phyloP scores from a whole-genome alignment of 805 yeast genomes.

The Starmerella apicola region DNA sequence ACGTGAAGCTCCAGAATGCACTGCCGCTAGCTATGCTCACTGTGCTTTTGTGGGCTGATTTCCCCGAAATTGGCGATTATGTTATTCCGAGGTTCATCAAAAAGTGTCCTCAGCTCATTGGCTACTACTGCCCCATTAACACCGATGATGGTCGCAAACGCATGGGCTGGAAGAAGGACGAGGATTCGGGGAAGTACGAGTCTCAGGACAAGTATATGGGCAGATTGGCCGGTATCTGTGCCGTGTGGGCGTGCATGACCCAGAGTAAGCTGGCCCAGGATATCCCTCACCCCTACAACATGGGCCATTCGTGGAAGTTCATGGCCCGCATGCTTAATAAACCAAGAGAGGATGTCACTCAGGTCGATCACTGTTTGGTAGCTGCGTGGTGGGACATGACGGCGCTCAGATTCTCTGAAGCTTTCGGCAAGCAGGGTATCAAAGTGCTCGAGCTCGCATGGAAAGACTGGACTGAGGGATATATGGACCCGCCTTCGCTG shows the following conservation, averaged over 20 bases:
- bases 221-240: slow-evolving; percentile 72
- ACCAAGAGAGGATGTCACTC: slow-evolving; percentile 37
- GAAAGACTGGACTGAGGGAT: slow-evolving; percentile 41
- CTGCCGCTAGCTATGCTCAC: slow-evolving; percentile 66
- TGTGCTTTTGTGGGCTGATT: slow-evolving; percentile 38
- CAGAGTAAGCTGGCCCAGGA: slow-evolving; percentile 30
- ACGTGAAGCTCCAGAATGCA: slow-evolving; percentile 65
- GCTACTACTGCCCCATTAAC: slow-evolving; percentile 60
- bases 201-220: slow-evolving; percentile 65
- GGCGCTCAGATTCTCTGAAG: slow-evolving; percentile 40
- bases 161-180: slow-evolving; percentile 77
- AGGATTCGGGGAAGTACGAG: slow-evolving; percentile 29
- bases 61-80: slow-evolving; percentile 42
- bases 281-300: slow-evolving; percentile 42
- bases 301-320: slow-evolving; percentile 52
- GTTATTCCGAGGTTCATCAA: slow-evolving; percentile 73
- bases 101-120: slow-evolving; percentile 81
- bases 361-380: slow-evolving; percentile 57
- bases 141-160: slow-evolving; percentile 68
- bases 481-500: slow-evolving; percentile 61
- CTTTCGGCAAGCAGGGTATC: slow-evolving; percentile 56
- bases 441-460: slow-evolving; percentile 45
- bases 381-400: slow-evolving; percentile 91
- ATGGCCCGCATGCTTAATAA: slow-evolving; percentile 60
- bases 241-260: slow-evolving; percentile 67